Evolutionary conservation across 208 protist species (phyloP).

Genomic region (Trypanosoma melophagium): DNA sequence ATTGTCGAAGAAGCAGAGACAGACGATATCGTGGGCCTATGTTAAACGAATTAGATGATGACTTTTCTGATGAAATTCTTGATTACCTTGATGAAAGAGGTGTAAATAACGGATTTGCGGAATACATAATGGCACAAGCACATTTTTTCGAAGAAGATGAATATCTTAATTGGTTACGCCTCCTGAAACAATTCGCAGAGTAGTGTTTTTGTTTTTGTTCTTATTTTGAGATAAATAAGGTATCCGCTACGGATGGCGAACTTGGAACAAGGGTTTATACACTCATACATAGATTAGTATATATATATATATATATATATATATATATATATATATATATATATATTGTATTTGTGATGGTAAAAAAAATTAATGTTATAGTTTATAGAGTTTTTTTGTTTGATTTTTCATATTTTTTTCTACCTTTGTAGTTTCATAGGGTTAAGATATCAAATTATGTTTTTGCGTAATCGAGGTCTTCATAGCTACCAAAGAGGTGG

Average conservation of each 20-base stretch:
- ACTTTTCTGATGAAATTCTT: conserved; percentile 84
- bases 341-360: too few species aligned
- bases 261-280: not conserved
- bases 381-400: conserved; percentile 7
- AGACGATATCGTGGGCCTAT: conserved; percentile 71
- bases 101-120: conserved; percentile 85
- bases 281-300: not conserved
- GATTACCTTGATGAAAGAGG: conserved; percentile 87
- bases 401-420: conserved; percentile 16
- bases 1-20: conserved; percentile 33
- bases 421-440: conserved; percentile 3
- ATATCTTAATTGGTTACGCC: conserved; percentile 77
- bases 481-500: conserved; percentile 79
- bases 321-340: too few species aligned
- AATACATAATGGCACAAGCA: conserved; percentile 83
- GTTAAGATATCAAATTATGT: conserved; percentile 15
- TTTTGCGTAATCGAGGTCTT: conserved; percentile 13
- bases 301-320: too few species aligned
- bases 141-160: conserved; percentile 83
- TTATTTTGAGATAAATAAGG: conserved; percentile 18
- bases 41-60: conserved; percentile 84
- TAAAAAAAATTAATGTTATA: too few species aligned
- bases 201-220: conserved; percentile 30
- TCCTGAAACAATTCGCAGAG: conserved; percentile 69
- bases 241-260: not conserved